Evolutionary conservation across 441 rosid genomes (phyloP).

Genomic region (Brassica balearica): DNA sequence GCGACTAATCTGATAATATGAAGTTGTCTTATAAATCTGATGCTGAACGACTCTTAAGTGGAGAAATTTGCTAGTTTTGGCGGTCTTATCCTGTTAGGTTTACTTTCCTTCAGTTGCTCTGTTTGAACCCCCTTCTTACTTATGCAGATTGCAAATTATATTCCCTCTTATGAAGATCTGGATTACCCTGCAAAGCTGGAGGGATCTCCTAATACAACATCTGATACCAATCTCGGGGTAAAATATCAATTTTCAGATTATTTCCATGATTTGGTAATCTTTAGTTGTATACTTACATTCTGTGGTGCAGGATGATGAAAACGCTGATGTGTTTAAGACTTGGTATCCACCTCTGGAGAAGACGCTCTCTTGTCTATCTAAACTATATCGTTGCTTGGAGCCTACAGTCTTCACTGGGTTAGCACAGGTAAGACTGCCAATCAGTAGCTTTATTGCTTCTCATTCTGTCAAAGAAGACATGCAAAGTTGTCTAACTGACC

Average conservation of each 20-base stretch:
- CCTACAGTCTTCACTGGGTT: slow-evolving; percentile 91
- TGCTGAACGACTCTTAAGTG: slow-evolving; percentile 10
- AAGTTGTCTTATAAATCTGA: slow-evolving; percentile 6
- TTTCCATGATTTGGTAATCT: slow-evolving; percentile 16
- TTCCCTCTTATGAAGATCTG: slow-evolving; percentile 80
- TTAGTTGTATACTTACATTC: slow-evolving; percentile 32
- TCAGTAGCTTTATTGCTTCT: slow-evolving; percentile 29
- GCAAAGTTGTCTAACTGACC: slow-evolving; percentile 26
- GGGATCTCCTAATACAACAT: slow-evolving; percentile 53
- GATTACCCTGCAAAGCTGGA: slow-evolving; percentile 94
- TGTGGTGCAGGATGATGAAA: slow-evolving; percentile 65
- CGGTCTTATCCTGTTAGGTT: slow-evolving; percentile 19
- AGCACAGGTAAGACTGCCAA: slow-evolving; percentile 77
- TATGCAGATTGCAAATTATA: slow-evolving; percentile 87
- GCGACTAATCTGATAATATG: slow-evolving; percentile 20
- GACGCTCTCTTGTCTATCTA: slow-evolving; percentile 90
- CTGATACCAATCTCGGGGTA: slow-evolving; percentile 53
- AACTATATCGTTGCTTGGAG: slow-evolving; percentile 88
- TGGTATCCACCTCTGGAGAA: slow-evolving; percentile 98
- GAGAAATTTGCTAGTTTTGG: slow-evolving; percentile 17
- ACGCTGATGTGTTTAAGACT: slow-evolving; percentile 69
- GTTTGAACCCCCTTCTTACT: slow-evolving; percentile 40
- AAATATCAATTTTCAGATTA: background rate
- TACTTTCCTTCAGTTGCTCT: slow-evolving; percentile 28
- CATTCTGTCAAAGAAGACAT: slow-evolving; percentile 29